phyloP scores from a whole-genome alignment of 2,329 filamentous ascomycete species.

The Arachnomyces sp. region DNA sequence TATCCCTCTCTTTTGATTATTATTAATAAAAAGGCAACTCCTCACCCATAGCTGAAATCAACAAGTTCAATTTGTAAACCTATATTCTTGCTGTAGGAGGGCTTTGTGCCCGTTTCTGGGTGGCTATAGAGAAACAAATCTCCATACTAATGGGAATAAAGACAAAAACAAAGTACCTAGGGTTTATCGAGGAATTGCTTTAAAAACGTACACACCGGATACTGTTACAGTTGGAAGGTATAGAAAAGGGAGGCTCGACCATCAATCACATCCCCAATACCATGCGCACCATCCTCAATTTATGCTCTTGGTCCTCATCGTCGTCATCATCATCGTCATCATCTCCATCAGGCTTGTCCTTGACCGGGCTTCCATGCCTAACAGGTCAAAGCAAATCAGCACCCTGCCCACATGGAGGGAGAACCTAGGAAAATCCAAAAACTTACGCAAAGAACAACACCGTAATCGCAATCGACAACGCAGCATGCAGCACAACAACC shows the following conservation, averaged over 20 bases:
- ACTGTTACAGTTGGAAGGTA: too few relatives aligned
- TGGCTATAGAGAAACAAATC: too few relatives aligned
- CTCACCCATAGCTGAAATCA: too few relatives aligned
- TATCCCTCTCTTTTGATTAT: too few relatives aligned
- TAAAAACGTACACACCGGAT: constrained; percentile 1
- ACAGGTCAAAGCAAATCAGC: constrained; percentile 9
- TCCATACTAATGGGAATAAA: too few relatives aligned
- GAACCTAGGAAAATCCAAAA: neutral
- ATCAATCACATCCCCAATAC: constrained; percentile 17
- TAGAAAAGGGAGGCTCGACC: neutral
- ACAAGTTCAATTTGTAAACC: too few relatives aligned
- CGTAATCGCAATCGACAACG: constrained; percentile 89
- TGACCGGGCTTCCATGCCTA: constrained; percentile 56
- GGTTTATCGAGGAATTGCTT: neutral
- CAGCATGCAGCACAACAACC: constrained; percentile 77
- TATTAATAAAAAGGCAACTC: too few relatives aligned
- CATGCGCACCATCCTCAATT: constrained; percentile 25
- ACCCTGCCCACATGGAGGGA: neutral
- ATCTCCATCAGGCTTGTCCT: constrained; percentile 31
- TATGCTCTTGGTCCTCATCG: constrained; percentile 17
- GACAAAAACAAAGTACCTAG: too few relatives aligned
- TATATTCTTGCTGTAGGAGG: too few relatives aligned
- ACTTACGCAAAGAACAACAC: constrained; percentile 81
- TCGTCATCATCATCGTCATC: constrained; percentile 22
- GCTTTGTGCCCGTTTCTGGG: too few relatives aligned